Evolutionary conservation across 805 yeast species (phyloP), one percentile per base, ranked within the genome.

Genomic region (Myxozyma neotropica): DNA sequence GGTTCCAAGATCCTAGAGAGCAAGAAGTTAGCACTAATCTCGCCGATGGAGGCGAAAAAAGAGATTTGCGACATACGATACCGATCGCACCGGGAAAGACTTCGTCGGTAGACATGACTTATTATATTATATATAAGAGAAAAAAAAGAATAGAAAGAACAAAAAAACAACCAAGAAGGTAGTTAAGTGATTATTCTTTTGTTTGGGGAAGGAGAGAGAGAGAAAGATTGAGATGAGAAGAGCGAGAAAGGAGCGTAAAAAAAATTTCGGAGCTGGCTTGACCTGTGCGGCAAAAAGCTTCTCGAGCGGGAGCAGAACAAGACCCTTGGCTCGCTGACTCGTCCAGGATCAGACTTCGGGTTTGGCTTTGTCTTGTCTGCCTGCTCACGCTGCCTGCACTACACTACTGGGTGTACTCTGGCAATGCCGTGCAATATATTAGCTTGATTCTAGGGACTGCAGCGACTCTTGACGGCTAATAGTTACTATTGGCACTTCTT

Each of bases 1-100:
- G 58, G 69, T 67, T 24, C 69, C 69, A 43, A 67, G 65, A 59
- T 67, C 69, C 66, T 62, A 45, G 6, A n/a, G 10, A 33, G 15
- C 23, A 42, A 12, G 27, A 19, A 17, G 13, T 17, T 36, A 42
- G 24, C 36, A 39, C 27, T 24, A 33, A 21, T n/a, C 8, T 17
- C 10, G n/a, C 19, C 3, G 10, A 35, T 29, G 12, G 12, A 33
- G 38, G 19, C 8, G 21, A n/a, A 35, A 29, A 4, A 26, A 21
- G 12, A n/a, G 33, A 33, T 3, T 24, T n/a, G 36, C 19, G 38
- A 4, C 6, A 60, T 62, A 62, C 98, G 86, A 93, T 93, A 87
- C 99, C 99, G 78, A 90, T 88, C 80, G 94, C 94, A 88, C 97
- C 97, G 86, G 92, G 94, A 87, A 88, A 91, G 83, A 91, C 94